A percentile compares a stretch with the other conserved stretches of the same genome.
Conservation (phyloP, 164 flowering plant species). For the Liriodendron chinense region DNA sequence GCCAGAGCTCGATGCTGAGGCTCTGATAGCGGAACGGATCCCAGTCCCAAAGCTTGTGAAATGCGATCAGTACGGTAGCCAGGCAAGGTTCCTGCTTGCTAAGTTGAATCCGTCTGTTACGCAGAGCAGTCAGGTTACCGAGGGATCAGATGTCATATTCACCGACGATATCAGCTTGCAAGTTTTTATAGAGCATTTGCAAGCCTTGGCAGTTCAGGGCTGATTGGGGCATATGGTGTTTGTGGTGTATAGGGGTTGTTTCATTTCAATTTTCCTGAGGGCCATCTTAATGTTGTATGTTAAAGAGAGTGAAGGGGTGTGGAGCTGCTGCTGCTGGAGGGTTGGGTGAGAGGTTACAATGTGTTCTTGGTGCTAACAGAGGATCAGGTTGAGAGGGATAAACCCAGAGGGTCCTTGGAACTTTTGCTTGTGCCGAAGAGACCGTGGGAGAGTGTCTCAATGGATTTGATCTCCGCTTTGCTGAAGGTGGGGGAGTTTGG, state of each 20-base stretch:
- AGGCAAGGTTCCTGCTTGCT: slow-evolving; percentile 92
- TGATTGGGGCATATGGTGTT: slow-evolving; percentile 23
- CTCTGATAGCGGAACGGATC: slow-evolving; percentile 61
- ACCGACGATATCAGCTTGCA: slow-evolving; percentile 93
- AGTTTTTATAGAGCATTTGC: slow-evolving; percentile 79
- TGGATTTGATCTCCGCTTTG: no score
- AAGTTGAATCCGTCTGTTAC: slow-evolving; percentile 90
- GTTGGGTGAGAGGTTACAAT: neutral
- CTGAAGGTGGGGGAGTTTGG: no score
- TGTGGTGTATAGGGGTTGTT: slow-evolving; percentile 2
- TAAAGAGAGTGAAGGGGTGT: neutral
- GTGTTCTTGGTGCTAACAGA: no score
- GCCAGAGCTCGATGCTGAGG: slow-evolving; percentile 74
- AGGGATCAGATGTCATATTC: slow-evolving; percentile 63
- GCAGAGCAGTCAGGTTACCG: slow-evolving; percentile 49
- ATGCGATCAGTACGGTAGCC: slow-evolving; percentile 89
- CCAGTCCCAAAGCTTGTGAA: slow-evolving; percentile 75
- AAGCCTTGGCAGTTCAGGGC: slow-evolving; percentile 74
- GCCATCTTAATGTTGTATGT: neutral
- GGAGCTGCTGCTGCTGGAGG: neutral
- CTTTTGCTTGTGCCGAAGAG: no score
- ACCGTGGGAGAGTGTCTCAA: no score
- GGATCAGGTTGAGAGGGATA: no score
- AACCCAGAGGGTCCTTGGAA: no score
- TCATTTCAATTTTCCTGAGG: neutral